A percentile compares a stretch with the other conserved stretches of the same genome.
These are phyloP conservation scores for Globisporangium mamillatum DNA, from an alignment of 352 stramenopile genomes.

Conservation along the genomic window DNA sequence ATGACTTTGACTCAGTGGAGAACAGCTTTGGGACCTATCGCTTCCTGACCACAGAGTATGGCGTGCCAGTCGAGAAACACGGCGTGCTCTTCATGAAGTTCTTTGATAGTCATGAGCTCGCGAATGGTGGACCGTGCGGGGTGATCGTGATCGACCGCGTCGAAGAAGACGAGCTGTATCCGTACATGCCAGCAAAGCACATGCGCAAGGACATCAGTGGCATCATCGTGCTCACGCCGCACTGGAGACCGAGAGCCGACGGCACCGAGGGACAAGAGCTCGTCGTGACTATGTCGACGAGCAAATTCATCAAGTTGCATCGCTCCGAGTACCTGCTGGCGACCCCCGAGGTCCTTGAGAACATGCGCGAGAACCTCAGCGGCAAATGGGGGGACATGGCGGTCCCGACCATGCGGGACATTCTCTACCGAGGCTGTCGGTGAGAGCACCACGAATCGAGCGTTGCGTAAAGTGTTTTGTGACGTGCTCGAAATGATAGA, in stretches of 20 bases:
- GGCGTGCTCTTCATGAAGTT: background rate
- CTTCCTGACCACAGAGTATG: slow-evolving; percentile 32
- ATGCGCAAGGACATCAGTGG: background rate
- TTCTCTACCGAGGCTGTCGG: background rate
- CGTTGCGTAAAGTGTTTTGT: too few relatives aligned
- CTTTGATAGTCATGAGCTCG: background rate
- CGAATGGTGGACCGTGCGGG: background rate
- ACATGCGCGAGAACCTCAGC: slow-evolving; percentile 16
- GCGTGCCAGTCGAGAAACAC: slow-evolving; percentile 12
- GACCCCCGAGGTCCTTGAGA: slow-evolving; percentile 19
- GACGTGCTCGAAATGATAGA: too few relatives aligned
- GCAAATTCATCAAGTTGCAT: slow-evolving; percentile 27
- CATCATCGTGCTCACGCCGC: slow-evolving; percentile 16
- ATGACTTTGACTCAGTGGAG: slow-evolving; percentile 19
- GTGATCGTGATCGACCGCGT: background rate
- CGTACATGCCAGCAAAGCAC: background rate
- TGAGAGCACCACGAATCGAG: too few relatives aligned
- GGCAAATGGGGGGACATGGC: slow-evolving; percentile 21
- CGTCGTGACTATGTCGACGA: slow-evolving; percentile 25
- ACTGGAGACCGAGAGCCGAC: slow-evolving; percentile 22
- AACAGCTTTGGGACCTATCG: slow-evolving; percentile 34
- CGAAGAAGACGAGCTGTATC: background rate
- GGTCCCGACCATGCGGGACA: slow-evolving; percentile 24
- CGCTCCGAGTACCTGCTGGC: slow-evolving; percentile 16
- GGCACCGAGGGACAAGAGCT: slow-evolving; percentile 15